Base-by-base conservation (phyloP, 495 filamentous ascomycete genomes). In the Penicillium soppii region DNA sequence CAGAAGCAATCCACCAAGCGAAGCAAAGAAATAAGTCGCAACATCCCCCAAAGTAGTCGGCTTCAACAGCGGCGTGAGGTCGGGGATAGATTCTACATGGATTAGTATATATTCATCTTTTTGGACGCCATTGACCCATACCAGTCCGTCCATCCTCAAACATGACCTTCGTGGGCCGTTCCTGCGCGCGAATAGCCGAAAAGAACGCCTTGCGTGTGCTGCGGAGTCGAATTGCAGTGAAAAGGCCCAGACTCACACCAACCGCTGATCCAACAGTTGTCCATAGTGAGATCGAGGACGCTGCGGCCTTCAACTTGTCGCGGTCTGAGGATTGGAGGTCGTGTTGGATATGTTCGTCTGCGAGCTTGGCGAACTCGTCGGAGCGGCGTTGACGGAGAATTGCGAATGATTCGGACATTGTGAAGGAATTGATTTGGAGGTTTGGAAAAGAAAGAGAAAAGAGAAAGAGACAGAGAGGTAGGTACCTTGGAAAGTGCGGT, bases 1-100 rank as follows among this genome's bases (percentile, higher is more conserved):
- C 9, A 88, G 43, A 40, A 89, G 82, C 7, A 85, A 50, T 0
- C 85, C 84, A 32, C 82, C 84, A 2, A 74, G 51, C 12, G 75
- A 74, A 25, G 86, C 84, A 60, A 87, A 81, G 60, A 77, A 70
- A 54, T 85, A 86, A 0, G 85, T 82, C 10, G 81, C 81, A 25
- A 82, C 54, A 49, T 88, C 85, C 15, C 84, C 84, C 30, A 81
- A 60, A 0, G 69, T 65, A 3, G 78, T 80, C 0, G 85, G 85
- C 30, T 78, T 73, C 26, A 87, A 52, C 17, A 82, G 52, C 0
- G 72, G 72, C 4, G 82, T 80, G 19, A 86, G 65, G 56, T 88
- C 81, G 0, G 85, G 85, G 29, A 88, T 68, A 0, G 76, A 46
- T 56, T 87, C 85, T 86, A 33, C 45, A 30, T 7, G 7, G 12